Conservation (phyloP, 768 basidiomycete species). For the Boletus barrowsii region DNA sequence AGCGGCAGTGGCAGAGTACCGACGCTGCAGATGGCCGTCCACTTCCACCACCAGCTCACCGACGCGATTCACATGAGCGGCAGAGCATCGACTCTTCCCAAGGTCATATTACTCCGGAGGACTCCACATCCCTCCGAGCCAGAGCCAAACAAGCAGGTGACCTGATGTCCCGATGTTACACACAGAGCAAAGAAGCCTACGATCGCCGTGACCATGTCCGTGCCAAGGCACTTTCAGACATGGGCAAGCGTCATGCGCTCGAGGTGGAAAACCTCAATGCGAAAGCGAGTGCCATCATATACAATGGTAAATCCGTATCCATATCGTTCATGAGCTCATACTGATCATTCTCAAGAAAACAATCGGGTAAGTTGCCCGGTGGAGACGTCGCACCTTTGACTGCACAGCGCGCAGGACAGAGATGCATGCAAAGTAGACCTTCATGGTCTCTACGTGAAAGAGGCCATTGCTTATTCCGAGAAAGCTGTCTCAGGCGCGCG, state of each 20-base stretch:
- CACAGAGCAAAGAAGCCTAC: slow-evolving; percentile 73
- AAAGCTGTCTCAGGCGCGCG: slow-evolving; percentile 64
- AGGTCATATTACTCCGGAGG: background rate
- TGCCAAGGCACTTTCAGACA: slow-evolving; percentile 76
- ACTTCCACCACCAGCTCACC: background rate
- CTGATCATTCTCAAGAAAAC: slow-evolving; percentile 49
- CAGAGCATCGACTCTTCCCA: slow-evolving; percentile 1
- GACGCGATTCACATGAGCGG: too few species aligned
- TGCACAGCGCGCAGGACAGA: slow-evolving; percentile 44
- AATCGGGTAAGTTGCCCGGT: slow-evolving; percentile 49
- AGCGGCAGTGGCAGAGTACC: background rate
- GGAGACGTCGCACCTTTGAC: background rate
- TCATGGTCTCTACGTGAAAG: slow-evolving; percentile 90
- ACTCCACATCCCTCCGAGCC: slow-evolving; percentile 62
- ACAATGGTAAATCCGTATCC: slow-evolving; percentile 41
- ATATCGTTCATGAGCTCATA: background rate
- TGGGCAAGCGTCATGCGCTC: slow-evolving; percentile 73
- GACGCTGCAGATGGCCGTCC: slow-evolving; percentile 8
- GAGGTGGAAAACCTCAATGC: slow-evolving; percentile 76
- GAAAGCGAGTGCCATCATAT: slow-evolving; percentile 85
- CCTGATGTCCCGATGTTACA: slow-evolving; percentile 61
- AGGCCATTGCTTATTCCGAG: slow-evolving; percentile 77
- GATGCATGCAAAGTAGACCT: slow-evolving; percentile 75
- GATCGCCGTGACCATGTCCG: slow-evolving; percentile 62
- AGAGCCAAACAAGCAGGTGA: slow-evolving; percentile 78